These are phyloP conservation scores for Pseudomassariella vexata DNA, from an alignment of 2,329 filamentous ascomycete genomes.

Conservation along the genomic window DNA sequence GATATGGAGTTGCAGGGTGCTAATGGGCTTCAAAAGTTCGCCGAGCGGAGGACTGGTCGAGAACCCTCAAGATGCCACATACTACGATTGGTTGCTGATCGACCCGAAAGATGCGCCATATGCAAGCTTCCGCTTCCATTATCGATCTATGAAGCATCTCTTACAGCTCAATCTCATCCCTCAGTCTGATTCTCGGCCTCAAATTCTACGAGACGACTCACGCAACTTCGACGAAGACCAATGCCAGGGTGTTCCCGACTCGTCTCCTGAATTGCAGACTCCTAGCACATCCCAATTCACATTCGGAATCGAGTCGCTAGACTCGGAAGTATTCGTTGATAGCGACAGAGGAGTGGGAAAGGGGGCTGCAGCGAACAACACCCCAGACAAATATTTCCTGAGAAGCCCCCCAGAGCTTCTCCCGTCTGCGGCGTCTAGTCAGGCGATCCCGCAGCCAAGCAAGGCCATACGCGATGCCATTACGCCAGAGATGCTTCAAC, in stretches of 20 bases:
- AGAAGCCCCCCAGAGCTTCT: slow-evolving; percentile 12
- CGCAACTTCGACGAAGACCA: not conserved
- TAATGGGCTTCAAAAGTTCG: slow-evolving; percentile 35
- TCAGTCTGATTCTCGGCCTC: slow-evolving; percentile 9
- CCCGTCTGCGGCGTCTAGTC: not conserved
- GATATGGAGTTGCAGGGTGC: slow-evolving; percentile 7
- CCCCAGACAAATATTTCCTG: slow-evolving; percentile 10
- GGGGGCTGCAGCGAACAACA: not conserved
- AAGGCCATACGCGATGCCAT: slow-evolving; percentile 2
- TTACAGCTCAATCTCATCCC: slow-evolving; percentile 41
- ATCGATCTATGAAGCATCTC: slow-evolving; percentile 46
- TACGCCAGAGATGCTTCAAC: slow-evolving; percentile 12
- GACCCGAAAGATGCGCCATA: slow-evolving; percentile 48
- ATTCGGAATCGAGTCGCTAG: slow-evolving; percentile 10
- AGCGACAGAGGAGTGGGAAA: slow-evolving; percentile 1
- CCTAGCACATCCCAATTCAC: slow-evolving; percentile 8
- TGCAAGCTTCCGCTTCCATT: slow-evolving; percentile 50
- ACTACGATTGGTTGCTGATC: slow-evolving; percentile 45
- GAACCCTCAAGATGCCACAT: slow-evolving; percentile 41
- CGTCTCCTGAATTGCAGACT: not conserved
- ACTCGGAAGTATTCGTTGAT: slow-evolving; percentile 10
- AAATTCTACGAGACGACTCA: slow-evolving; percentile 5
- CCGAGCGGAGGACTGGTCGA: slow-evolving; percentile 48
- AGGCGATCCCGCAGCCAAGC: slow-evolving; percentile 1
- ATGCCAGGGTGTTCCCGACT: not conserved